Conservation (phyloP, 441 rosid genomes). For the Daphne laureola region DNA sequence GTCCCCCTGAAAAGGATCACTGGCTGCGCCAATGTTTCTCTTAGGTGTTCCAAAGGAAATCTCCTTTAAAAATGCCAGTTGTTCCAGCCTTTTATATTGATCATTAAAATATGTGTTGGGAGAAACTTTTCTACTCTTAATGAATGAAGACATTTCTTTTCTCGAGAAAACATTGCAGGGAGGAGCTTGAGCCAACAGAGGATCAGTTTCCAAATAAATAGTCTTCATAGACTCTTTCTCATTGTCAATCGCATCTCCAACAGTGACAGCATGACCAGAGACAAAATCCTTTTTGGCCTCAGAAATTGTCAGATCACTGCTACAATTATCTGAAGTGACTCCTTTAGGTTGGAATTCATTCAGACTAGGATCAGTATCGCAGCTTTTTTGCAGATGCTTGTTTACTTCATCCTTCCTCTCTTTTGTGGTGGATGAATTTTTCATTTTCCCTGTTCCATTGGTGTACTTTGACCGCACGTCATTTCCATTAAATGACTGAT, state of each 20-base stretch:
- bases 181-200: conserved; percentile 83
- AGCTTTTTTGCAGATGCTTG: conserved; percentile 17
- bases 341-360: conserved; percentile 27
- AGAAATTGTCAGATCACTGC: conserved; percentile 15
- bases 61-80: conserved; percentile 27
- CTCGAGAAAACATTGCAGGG: conserved; percentile 73
- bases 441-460: conserved; percentile 22
- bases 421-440: conserved; percentile 15
- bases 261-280: conserved; percentile 21
- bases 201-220: conserved; percentile 39
- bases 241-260: conserved; percentile 22
- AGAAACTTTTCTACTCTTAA: conserved; percentile 44
- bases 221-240: conserved; percentile 24
- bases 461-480: conserved; percentile 21
- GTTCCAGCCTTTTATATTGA: conserved; percentile 30
- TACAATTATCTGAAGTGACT: conserved; percentile 18
- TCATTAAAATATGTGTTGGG: conserved; percentile 44
- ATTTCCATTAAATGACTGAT: conserved; percentile 16
- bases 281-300: conserved; percentile 20
- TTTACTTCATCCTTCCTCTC: conserved; percentile 21
- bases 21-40: conserved; percentile 20
- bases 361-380: conserved; percentile 22
- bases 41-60: conserved; percentile 16
- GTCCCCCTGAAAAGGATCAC: conserved; percentile 20
- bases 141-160: conserved; percentile 73